Evolutionary conservation across 192 early-diverging fungal genomes (phyloP).

Genomic region (Coemansia sp.): DNA sequence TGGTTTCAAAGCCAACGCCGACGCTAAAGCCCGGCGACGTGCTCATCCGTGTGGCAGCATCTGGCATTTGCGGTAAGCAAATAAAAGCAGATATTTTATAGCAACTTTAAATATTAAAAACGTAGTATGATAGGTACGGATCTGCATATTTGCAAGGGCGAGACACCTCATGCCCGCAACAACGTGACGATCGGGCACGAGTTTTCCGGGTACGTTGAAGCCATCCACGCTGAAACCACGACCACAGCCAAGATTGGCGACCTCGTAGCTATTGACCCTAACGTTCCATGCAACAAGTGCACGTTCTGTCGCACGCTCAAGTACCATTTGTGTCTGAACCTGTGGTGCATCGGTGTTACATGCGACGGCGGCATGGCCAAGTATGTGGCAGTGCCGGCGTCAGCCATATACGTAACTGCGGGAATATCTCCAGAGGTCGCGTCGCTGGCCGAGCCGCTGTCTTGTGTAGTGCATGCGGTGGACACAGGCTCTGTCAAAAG

Average conservation of each 20-base stretch:
- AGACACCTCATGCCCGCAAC: constrained; percentile 52
- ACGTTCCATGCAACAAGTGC: constrained; percentile 54
- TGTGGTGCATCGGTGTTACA: constrained; percentile 53
- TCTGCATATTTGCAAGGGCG: constrained; percentile 58
- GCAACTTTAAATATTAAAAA: too few relatives aligned
- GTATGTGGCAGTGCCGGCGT: constrained; percentile 47
- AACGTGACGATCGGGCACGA: constrained; percentile 57
- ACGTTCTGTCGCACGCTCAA: constrained; percentile 49
- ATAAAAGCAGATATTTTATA: too few relatives aligned
- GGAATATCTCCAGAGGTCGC: constrained; percentile 48
- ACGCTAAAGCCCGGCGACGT: constrained; percentile 38
- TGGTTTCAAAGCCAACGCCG: constrained; percentile 43
- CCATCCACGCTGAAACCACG: constrained; percentile 33
- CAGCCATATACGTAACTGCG: constrained; percentile 31
- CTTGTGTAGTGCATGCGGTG: constrained; percentile 57
- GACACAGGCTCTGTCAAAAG: constrained; percentile 50
- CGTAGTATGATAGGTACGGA: constrained; percentile 26
- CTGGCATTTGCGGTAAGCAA: constrained; percentile 51
- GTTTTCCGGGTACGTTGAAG: constrained; percentile 54
- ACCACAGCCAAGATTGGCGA: constrained; percentile 37
- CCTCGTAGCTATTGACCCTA: constrained; percentile 56
- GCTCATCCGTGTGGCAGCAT: constrained; percentile 55
- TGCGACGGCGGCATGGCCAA: constrained; percentile 57
- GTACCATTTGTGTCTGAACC: constrained; percentile 50
- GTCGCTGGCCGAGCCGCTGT: constrained; percentile 55